Base-by-base conservation (phyloP, 768 basidiomycete species). In the Termitomyces sp. region DNA sequence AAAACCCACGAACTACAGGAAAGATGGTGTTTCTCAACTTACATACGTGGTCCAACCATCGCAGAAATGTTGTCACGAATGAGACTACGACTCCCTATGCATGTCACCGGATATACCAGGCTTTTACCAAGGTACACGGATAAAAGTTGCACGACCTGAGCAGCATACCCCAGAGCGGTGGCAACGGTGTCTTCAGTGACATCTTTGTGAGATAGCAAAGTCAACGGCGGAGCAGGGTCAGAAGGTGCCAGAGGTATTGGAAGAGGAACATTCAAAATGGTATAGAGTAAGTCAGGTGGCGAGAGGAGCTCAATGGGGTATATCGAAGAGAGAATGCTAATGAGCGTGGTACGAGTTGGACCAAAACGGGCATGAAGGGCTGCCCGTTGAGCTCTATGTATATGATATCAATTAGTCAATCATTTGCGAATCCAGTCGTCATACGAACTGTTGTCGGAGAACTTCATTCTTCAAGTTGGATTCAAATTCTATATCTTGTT, bases 41-140 rank as follows among this genome's bases (percentile, higher is more conserved):
- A 96, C 93, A 94, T 90, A 70, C 96, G 77, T 9, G 94, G 94
- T 3, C 97, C 97, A 57, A 94, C 87, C 90, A 98, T 97, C 14
- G 88, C 86, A 49, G 92, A 94, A 51, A 98, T 95, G 13, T 87
- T 87, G 74, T 99, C 97, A 67, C 85, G 84, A 60, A 98, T 92
- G 60, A 94, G 69, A 72, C 94, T 97, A 61, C 92, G 79, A 63
- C 94, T 98, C 2, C 94, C 95, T 50, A 92, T 80, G 70, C 85
- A 94, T 20, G 90, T 93, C 51, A 98, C 81, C 24, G 95, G 93
- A 74, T 99, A 98, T 14, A 90, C 80, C 43, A 98, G 72, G 24
- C 79, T 76, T 60, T 86, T 86, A 1, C 87, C 87, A 60, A 89
- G 74, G 64, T 98, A 93, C 33, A 81, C 80, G 0, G 93, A 86